These are phyloP conservation scores for Cyberlindnera mississippiensis DNA, from an alignment of 805 yeast genomes.

Conservation along the genomic window DNA sequence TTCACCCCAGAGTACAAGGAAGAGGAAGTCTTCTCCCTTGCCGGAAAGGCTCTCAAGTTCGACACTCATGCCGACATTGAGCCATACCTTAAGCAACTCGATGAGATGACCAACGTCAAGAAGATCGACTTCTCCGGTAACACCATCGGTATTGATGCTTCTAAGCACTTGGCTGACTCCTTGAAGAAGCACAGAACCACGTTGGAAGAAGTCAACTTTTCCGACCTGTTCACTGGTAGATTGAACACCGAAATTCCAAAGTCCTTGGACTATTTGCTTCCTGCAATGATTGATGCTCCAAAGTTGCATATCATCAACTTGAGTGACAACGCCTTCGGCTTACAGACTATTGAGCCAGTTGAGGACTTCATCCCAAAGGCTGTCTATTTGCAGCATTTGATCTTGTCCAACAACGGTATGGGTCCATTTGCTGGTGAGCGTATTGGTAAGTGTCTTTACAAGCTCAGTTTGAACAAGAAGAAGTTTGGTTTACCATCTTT, in stretches of 20 bases:
- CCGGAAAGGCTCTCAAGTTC: constrained; percentile 73
- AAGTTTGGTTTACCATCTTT: constrained; percentile 44
- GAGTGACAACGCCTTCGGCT: constrained; percentile 95
- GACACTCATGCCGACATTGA: constrained; percentile 69
- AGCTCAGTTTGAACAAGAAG: constrained; percentile 62
- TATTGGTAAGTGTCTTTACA: constrained; percentile 80
- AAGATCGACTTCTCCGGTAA: constrained; percentile 86
- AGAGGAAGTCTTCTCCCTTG: constrained; percentile 53
- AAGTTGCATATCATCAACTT: constrained; percentile 72
- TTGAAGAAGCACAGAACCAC: constrained; percentile 39
- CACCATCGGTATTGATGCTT: constrained; percentile 90
- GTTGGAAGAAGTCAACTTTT: constrained; percentile 70
- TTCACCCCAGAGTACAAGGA: constrained; percentile 40
- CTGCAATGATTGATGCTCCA: constrained; percentile 65
- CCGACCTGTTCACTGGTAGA: constrained; percentile 93
- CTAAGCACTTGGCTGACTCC: constrained; percentile 61
- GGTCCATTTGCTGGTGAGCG: constrained; percentile 98
- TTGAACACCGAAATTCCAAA: constrained; percentile 91
- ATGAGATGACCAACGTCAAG: constrained; percentile 33
- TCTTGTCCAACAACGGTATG: constrained; percentile 92
- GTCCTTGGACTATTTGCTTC: constrained; percentile 67
- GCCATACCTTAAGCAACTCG: constrained; percentile 61
- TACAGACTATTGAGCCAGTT: constrained; percentile 88
- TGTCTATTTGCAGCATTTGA: constrained; percentile 76
- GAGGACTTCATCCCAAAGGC: constrained; percentile 76